Percentiles rank a stretch among this genome's conserved stretches.
These are phyloP conservation scores for Saturnispora ahearnii DNA, from an alignment of 805 yeast genomes.

Conservation along the genomic window DNA sequence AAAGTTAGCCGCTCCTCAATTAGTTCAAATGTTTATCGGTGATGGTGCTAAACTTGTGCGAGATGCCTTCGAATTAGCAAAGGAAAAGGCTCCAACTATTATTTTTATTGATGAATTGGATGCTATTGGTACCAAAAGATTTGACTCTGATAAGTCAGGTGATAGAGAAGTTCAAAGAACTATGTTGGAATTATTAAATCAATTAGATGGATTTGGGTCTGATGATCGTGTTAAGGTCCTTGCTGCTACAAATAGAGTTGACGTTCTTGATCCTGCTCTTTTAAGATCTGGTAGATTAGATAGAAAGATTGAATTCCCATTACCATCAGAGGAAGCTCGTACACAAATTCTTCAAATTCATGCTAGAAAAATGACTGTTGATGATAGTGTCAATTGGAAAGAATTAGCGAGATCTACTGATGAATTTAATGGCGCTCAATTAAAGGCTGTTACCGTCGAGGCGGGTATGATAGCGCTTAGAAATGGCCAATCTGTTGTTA, in stretches of 20 bases:
- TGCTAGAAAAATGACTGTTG: constrained; percentile 93
- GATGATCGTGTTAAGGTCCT: constrained; percentile 96
- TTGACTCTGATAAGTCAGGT: constrained; percentile 94
- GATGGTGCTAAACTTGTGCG: constrained; percentile 97
- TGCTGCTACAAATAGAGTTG: constrained; percentile 98
- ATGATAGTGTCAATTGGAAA: constrained; percentile 90
- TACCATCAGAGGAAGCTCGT: constrained; percentile 95
- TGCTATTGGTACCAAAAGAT: constrained; percentile 97
- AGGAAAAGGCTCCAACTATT: constrained; percentile 96
- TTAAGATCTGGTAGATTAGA: constrained; percentile 96
- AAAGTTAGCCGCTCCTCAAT: constrained; percentile 94
- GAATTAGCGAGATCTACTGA: constrained; percentile 97
- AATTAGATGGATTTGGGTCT: constrained; percentile 94
- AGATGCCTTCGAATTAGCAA: constrained; percentile 95
- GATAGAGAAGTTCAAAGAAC: constrained; percentile 99
- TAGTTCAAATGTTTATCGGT: constrained; percentile 97
- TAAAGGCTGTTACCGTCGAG: constrained; percentile 97
- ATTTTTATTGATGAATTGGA: constrained; percentile 97
- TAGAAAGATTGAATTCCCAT: constrained; percentile 95
- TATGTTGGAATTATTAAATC: constrained; percentile 95
- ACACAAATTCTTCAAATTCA: constrained; percentile 95
- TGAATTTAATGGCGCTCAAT: constrained; percentile 97
- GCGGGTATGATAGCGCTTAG: constrained; percentile 99
- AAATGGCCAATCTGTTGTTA: constrained; percentile 82
- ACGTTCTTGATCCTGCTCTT: constrained; percentile 96